Conservation (phyloP, 75 land plant genomes). For the Sequoiadendron giganteum region DNA sequence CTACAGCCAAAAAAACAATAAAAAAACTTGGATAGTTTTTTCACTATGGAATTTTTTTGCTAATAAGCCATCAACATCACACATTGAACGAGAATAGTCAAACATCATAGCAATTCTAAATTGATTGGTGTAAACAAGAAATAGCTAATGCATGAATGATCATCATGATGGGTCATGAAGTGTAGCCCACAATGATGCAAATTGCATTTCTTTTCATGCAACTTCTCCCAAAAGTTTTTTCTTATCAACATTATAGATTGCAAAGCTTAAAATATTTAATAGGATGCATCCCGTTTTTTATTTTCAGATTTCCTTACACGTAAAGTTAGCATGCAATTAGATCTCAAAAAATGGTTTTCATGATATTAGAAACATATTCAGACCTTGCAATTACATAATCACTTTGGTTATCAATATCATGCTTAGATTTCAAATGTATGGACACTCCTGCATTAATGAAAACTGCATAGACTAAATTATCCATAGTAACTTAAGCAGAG, state of each 20-base stretch:
- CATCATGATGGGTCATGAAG: too few relatives aligned
- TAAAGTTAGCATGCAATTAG: not conserved
- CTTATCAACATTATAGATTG: not conserved
- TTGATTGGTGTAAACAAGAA: not conserved
- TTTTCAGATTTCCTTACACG: not conserved
- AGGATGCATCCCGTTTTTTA: not conserved
- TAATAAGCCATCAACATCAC: too few relatives aligned
- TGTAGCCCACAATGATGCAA: too few relatives aligned
- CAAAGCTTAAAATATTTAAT: not conserved
- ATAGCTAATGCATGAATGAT: too few relatives aligned
- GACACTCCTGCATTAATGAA: not conserved
- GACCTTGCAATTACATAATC: not conserved
- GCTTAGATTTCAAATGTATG: not conserved
- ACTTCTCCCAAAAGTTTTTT: too few relatives aligned
- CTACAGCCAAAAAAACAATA: not conserved
- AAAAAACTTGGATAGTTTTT: too few relatives aligned
- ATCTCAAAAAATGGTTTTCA: not conserved
- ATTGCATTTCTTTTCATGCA: too few relatives aligned
- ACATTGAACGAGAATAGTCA: too few relatives aligned
- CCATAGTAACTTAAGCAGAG: not conserved
- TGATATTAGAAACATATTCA: not conserved
- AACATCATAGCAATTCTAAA: too few relatives aligned
- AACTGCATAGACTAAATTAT: not conserved
- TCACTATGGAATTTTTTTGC: not conserved
- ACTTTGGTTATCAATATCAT: not conserved